Evolutionary conservation across 148 eudicot genomes (phyloP).

Genomic region (Cornus kousa): DNA sequence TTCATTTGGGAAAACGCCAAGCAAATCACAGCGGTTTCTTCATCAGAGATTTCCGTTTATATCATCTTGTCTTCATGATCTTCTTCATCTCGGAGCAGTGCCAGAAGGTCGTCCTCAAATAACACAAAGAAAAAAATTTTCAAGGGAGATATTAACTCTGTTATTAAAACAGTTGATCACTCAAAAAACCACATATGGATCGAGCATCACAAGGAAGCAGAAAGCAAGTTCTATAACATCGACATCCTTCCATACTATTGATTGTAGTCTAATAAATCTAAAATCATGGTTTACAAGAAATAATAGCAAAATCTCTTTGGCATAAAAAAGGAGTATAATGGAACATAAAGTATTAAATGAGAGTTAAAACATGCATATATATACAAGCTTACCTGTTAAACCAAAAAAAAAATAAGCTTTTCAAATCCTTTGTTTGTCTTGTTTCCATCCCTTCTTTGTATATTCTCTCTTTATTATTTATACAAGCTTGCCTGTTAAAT

Average conservation of each 20-base stretch:
- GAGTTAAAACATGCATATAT: neutral
- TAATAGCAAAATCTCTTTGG: neutral
- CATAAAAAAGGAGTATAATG: neutral
- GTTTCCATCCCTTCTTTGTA: too few species aligned
- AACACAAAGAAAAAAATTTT: too few species aligned
- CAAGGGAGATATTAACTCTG: too few species aligned
- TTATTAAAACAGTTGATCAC: neutral
- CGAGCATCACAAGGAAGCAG: neutral
- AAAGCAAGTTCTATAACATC: neutral
- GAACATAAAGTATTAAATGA: neutral
- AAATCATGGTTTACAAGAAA: neutral
- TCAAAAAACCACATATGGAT: too few species aligned
- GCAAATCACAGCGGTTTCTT: conserved; percentile 85
- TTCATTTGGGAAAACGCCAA: conserved; percentile 27
- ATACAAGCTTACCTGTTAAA: too few species aligned
- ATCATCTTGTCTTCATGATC: conserved; percentile 76
- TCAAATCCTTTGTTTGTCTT: too few species aligned
- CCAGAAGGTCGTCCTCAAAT: conserved; percentile 75
- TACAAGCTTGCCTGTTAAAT: too few species aligned
- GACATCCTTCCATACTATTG: neutral
- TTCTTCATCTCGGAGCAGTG: conserved; percentile 75
- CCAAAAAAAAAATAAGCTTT: too few species aligned
- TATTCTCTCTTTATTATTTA: too few species aligned
- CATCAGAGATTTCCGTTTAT: conserved; percentile 82
- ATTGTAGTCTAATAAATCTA: too few species aligned